Conservation (phyloP, 371 early-diverging fungal species). For the Mortierella sp. region DNA sequence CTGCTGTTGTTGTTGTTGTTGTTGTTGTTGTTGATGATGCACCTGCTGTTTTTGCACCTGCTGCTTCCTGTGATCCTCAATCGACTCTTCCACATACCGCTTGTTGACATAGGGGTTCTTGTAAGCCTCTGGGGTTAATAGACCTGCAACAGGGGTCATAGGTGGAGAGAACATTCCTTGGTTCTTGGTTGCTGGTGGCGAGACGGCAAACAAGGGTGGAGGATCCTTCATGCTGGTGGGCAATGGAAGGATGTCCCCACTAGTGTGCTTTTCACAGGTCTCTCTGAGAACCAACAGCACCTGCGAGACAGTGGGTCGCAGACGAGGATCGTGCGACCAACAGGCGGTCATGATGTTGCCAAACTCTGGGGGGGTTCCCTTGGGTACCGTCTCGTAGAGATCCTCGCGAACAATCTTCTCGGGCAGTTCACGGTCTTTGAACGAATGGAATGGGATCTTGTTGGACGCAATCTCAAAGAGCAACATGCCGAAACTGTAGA, state of each 20-base stretch:
- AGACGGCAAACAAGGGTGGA: slow-evolving; percentile 38
- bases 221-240: slow-evolving; percentile 27
- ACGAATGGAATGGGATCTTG: slow-evolving; percentile 34
- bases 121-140: slow-evolving; percentile 41
- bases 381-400: slow-evolving; percentile 44
- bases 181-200: slow-evolving; percentile 33
- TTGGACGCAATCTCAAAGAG: slow-evolving; percentile 54
- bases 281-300: slow-evolving; percentile 47
- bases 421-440: slow-evolving; percentile 41
- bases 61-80: slow-evolving; percentile 16
- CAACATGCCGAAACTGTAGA: slow-evolving; percentile 55
- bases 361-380: slow-evolving; percentile 38
- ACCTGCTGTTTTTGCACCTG: slow-evolving; percentile 14
- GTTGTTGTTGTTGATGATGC: slow-evolving; percentile 10
- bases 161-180: slow-evolving; percentile 32
- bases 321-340: slow-evolving; percentile 48
- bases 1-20: slow-evolving; percentile 2
- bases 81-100: slow-evolving; percentile 37
- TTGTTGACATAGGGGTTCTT: slow-evolving; percentile 53
- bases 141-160: slow-evolving; percentile 28
- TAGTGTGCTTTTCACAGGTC: slow-evolving; percentile 20
- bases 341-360: slow-evolving; percentile 53
- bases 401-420: slow-evolving; percentile 46
- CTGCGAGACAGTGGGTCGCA: slow-evolving; percentile 47
- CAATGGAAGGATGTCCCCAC: slow-evolving; percentile 24